Conservation (phyloP, 768 basidiomycete species). For the Sistotremastrum niveocremeum region DNA sequence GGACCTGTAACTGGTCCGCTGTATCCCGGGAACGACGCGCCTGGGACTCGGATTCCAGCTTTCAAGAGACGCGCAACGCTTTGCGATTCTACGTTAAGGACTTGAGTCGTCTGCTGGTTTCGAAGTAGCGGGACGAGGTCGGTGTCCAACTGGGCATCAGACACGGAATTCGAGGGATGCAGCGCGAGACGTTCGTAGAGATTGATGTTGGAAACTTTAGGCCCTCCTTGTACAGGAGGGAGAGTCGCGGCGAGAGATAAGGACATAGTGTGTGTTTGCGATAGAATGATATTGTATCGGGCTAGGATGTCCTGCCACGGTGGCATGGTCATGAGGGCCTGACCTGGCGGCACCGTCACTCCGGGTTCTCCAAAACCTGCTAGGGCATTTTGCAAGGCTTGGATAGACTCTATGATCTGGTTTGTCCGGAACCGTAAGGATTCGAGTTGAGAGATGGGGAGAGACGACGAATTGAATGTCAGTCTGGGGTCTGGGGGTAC, state of each 20-base stretch:
- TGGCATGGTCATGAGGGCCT: conserved; percentile 42
- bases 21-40: conserved; percentile 27
- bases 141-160: conserved; percentile 57
- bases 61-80: conserved; percentile 58
- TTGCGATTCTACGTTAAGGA: conserved; percentile 56
- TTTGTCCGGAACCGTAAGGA: conserved; percentile 63
- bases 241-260: conserved; percentile 36
- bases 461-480: conserved; percentile 18
- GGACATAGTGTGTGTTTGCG: conserved; percentile 70
- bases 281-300: conserved; percentile 75
- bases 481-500: conserved; percentile 1
- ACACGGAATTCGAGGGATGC: conserved; percentile 43
- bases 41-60: conserved; percentile 46
- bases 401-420: conserved; percentile 69
- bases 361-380: conserved; percentile 36
- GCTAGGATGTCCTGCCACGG: conserved; percentile 79
- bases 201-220: conserved; percentile 16
- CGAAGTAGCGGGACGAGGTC: conserved; percentile 63
- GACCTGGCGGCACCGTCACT: conserved; percentile 22
- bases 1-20: conserved; percentile 44
- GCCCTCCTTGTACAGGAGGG: conserved; percentile 12
- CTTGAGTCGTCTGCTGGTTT: conserved; percentile 69
- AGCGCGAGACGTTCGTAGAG: conserved; percentile 53
- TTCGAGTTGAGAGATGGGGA: conserved; percentile 60
- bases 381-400: conserved; percentile 30